Evolutionary conservation across 2,329 filamentous ascomycete species (phyloP).

Genomic region (Claviceps capensis): DNA sequence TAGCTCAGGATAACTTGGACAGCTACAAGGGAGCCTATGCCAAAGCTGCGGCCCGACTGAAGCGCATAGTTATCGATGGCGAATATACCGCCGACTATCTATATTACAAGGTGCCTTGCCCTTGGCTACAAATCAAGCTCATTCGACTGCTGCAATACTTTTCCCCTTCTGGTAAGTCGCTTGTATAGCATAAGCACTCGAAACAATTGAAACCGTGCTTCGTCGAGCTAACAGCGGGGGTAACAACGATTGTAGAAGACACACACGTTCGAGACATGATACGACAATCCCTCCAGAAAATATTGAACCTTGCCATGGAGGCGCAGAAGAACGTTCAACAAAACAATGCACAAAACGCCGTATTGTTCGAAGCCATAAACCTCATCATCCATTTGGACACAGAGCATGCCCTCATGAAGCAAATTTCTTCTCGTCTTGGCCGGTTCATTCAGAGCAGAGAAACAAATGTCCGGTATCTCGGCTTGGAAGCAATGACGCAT

Average conservation of each 20-base stretch:
- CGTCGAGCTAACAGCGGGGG: background rate
- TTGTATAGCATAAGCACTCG: background rate
- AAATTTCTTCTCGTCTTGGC: constrained; percentile 80
- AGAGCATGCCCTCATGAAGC: constrained; percentile 87
- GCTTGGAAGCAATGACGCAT: constrained; percentile 96
- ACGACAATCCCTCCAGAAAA: constrained; percentile 78
- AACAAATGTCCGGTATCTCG: constrained; percentile 93
- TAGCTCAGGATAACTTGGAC: constrained; percentile 88
- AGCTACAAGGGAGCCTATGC: constrained; percentile 89
- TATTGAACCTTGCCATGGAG: constrained; percentile 82
- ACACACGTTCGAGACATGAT: constrained; percentile 85
- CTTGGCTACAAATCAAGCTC: constrained; percentile 95
- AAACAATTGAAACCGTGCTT: background rate
- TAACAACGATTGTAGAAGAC: constrained; percentile 49
- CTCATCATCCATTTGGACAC: constrained; percentile 95
- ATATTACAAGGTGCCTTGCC: constrained; percentile 99
- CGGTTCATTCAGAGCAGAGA: constrained; percentile 95
- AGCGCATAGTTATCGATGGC: constrained; percentile 79
- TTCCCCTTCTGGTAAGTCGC: constrained; percentile 65
- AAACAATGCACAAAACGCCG: constrained; percentile 96
- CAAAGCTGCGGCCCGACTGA: constrained; percentile 80
- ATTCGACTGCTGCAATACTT: constrained; percentile 90
- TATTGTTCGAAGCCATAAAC: constrained; percentile 96
- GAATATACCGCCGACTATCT: constrained; percentile 86
- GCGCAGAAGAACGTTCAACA: constrained; percentile 97